These are phyloP conservation scores for Ramichloridium luteum DNA, from an alignment of 2,329 filamentous ascomycete genomes.

Conservation along the genomic window DNA sequence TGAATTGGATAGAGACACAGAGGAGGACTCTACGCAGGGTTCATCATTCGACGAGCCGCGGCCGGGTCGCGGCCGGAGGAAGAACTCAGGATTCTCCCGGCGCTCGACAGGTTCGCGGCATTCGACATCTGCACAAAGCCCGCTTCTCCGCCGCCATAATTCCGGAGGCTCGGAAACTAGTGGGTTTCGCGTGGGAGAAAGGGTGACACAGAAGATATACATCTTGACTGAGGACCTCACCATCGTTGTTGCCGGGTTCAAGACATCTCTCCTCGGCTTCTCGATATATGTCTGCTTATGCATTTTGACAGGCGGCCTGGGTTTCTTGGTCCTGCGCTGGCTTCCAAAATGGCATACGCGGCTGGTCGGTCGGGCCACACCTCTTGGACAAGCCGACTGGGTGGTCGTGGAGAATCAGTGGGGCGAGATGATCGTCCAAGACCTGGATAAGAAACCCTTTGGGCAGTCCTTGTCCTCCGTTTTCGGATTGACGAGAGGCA, in stretches of 20 bases:
- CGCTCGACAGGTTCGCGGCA: conserved; percentile 6
- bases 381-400: conserved; percentile 71
- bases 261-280: conserved; percentile 60
- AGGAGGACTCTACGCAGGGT: conserved; percentile 7
- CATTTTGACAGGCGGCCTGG: conserved; percentile 59
- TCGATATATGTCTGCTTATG: conserved; percentile 59
- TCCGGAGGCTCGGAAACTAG: conserved; percentile 59
- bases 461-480: conserved; percentile 52
- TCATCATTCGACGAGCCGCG: conserved; percentile 1
- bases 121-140: conserved; percentile 28
- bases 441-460: conserved; percentile 49
- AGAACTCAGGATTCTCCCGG: conserved; percentile 42
- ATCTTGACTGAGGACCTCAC: conserved; percentile 89
- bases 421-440: conserved; percentile 75
- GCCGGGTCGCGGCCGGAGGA: conserved; percentile 25
- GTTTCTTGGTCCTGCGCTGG: conserved; percentile 80
- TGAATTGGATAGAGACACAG: conserved; percentile 21
- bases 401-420: conserved; percentile 96
- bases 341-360: conserved; percentile 74
- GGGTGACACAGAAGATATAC: conserved; percentile 79
- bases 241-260: conserved; percentile 84
- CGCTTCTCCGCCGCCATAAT: conserved; percentile 58
- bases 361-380: conserved; percentile 55
- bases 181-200: conserved; percentile 45
- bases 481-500: conserved; percentile 55